Evolutionary conservation across 805 yeast genomes (phyloP), one percentile per base, ranked within the genome.

Genomic region (Lipomyces kockii): DNA sequence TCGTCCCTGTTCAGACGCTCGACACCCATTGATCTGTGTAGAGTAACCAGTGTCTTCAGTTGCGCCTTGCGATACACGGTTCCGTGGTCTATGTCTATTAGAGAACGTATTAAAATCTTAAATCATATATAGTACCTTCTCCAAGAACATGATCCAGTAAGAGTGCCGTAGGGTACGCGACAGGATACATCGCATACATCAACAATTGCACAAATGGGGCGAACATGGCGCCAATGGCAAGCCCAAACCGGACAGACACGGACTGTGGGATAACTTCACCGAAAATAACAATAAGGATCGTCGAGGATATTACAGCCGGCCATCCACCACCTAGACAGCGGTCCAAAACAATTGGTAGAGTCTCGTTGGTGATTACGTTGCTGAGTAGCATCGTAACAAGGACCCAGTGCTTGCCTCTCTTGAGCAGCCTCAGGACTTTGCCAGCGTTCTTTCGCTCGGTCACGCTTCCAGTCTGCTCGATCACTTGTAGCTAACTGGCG

Each of bases 221-320:
- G 78, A 93, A 91, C 72, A 88, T 84, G 2, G 98, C 89, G 55
- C 99, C 99, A 29, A 94, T 89, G 71, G 91, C 89, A 61, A 94
- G 83, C 0, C 99, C 99, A 76, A 91, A 93, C 55, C 98, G 84
- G 22, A 94, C 99, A 79, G 96, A 92, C 54, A 92, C 83, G 25
- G 95, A 88, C 79, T 94, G 99, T 1, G 99, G 99, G 69, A 94
- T 94, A 74, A 94, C 90, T 76, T 94, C 99, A 68, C 99, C 99
- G 79, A 94, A 94, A 12, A 94, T 85, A 61, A 94, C 98, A 76
- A 94, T 94, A 32, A 93, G 86, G 2, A 90, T 93, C 0, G 99
- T 93, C n/a, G 98, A 89, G 12, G 92, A 85, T 14, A 92, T 91
- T 49, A 94, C 97, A 0, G 99, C 99, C 14, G 95, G 93, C 90